Evolutionary conservation across 805 yeast species (phyloP).

Genomic region (Ogataea methanolica): DNA sequence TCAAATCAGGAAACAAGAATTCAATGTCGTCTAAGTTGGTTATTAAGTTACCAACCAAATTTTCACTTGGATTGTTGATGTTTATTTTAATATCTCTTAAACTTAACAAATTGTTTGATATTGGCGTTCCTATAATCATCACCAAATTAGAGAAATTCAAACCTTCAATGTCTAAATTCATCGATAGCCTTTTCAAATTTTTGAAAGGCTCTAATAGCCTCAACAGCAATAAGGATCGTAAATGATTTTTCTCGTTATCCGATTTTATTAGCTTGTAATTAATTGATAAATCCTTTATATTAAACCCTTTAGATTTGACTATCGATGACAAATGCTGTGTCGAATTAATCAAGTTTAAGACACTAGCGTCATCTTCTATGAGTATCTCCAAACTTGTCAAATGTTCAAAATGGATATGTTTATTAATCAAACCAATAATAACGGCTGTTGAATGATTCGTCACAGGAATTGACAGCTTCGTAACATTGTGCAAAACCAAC

Average conservation of each 20-base stretch:
- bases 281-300: slow-evolving; percentile 20
- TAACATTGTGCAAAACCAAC: slow-evolving; percentile 20
- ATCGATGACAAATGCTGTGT: slow-evolving; percentile 24
- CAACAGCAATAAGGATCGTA: slow-evolving; percentile 29
- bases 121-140: slow-evolving; percentile 30
- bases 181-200: slow-evolving; percentile 14
- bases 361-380: slow-evolving; percentile 28
- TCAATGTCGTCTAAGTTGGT: slow-evolving; percentile 27
- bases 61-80: slow-evolving; percentile 27
- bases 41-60: slow-evolving; percentile 25
- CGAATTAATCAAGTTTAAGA: slow-evolving; percentile 25
- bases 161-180: slow-evolving; percentile 26
- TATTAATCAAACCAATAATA: slow-evolving; percentile 23
- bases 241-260: slow-evolving; percentile 29
- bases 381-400: slow-evolving; percentile 22
- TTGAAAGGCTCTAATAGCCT: slow-evolving; percentile 25
- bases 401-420: slow-evolving; percentile 29
- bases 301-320: slow-evolving; percentile 19
- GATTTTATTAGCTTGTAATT: slow-evolving; percentile 21
- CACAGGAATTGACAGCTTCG: slow-evolving; percentile 24
- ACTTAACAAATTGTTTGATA: slow-evolving; percentile 21
- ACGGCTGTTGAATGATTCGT: slow-evolving; percentile 31
- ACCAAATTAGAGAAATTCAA: slow-evolving; percentile 27
- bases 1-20: slow-evolving; percentile 25
- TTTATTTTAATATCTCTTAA: slow-evolving; percentile 24